Conservation (phyloP, 371 early-diverging fungal genomes). For the Parasitella parasitica region DNA sequence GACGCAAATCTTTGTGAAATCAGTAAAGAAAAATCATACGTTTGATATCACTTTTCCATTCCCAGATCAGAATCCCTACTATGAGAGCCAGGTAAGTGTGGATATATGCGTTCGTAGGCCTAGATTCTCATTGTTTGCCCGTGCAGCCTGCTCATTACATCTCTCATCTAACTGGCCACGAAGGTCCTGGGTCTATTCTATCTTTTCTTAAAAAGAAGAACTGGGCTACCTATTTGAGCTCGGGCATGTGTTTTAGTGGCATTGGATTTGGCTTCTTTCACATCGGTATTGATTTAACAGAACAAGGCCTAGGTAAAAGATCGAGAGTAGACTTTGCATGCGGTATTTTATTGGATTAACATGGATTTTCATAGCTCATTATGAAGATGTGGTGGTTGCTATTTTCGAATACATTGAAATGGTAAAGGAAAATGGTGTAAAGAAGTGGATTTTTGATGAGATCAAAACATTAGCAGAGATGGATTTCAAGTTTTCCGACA, state of each 20-base stretch:
- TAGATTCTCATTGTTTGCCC: conserved; percentile 6
- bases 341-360: neutral
- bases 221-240: conserved; percentile 83
- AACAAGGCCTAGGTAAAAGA: conserved; percentile 71
- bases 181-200: conserved; percentile 82
- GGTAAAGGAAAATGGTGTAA: conserved; percentile 66
- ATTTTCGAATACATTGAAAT: conserved; percentile 90
- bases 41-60: conserved; percentile 83
- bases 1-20: conserved; percentile 71
- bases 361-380: conserved; percentile 44
- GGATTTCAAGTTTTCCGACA: conserved; percentile 81
- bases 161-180: conserved; percentile 78
- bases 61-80: conserved; percentile 69
- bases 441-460: conserved; percentile 84
- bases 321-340: neutral
- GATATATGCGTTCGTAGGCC: neutral
- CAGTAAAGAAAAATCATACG: conserved; percentile 75
- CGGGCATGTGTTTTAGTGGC: conserved; percentile 60
- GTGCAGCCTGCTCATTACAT: conserved; percentile 66
- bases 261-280: conserved; percentile 80
- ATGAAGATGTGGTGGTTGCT: conserved; percentile 75
- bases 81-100: conserved; percentile 53
- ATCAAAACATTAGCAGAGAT: conserved; percentile 65
- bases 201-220: conserved; percentile 79
- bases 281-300: conserved; percentile 76